Percentiles rank a stretch among this genome's conserved stretches.
Conservation (phyloP, 306 rosid species). For the Citrullus colocynthis region DNA sequence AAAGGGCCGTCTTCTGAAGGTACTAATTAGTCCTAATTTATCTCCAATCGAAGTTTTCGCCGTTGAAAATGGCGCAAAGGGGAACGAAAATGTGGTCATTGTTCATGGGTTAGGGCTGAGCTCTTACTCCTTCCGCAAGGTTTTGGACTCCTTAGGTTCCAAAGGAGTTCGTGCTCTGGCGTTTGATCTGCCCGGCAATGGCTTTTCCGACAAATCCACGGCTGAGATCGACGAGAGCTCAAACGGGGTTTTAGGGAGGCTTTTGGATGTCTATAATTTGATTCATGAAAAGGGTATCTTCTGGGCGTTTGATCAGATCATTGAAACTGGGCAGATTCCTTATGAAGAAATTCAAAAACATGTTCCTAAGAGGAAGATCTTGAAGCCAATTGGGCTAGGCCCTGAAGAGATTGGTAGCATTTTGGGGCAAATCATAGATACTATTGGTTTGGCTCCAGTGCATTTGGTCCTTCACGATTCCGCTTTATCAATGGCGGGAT, state of each 20-base stretch:
- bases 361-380: constrained; percentile 36
- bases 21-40: constrained; percentile 37
- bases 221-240: constrained; percentile 31
- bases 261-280: constrained; percentile 48
- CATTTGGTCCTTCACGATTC: constrained; percentile 87
- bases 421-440: constrained; percentile 55
- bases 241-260: constrained; percentile 54
- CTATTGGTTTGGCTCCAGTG: constrained; percentile 59
- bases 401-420: constrained; percentile 56
- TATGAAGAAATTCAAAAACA: constrained; percentile 59
- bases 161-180: constrained; percentile 46
- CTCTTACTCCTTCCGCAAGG: constrained; percentile 51
- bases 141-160: constrained; percentile 25
- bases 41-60: constrained; percentile 54
- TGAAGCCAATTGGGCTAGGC: constrained; percentile 48
- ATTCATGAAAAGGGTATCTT: constrained; percentile 75
- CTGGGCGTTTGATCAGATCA: constrained; percentile 88
- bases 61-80: constrained; percentile 23
- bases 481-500: constrained; percentile 45
- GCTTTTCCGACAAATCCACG: constrained; percentile 65
- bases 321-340: constrained; percentile 88
- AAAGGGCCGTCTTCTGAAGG: constrained; percentile 64
- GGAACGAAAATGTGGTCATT: constrained; percentile 42
- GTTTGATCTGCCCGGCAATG: constrained; percentile 76
- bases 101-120: constrained; percentile 66